Evolutionary conservation across 192 early-diverging fungal genomes (phyloP).

Genomic region (Mortierella alpina): DNA sequence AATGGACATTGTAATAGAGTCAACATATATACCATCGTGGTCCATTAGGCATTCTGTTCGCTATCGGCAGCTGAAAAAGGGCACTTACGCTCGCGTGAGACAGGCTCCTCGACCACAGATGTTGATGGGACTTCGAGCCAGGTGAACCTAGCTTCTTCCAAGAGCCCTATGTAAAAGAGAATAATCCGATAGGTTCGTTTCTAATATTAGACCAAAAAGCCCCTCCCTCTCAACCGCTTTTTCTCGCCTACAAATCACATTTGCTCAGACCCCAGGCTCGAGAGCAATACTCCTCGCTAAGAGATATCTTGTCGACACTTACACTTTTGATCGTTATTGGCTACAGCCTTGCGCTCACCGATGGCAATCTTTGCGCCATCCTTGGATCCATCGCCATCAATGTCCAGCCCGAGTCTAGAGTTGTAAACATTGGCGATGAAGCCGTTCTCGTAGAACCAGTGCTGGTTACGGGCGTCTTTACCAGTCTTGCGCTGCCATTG

Average conservation of each 20-base stretch:
- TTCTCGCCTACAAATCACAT: not conserved
- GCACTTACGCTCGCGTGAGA: constrained; percentile 25
- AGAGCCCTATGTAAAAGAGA: constrained; percentile 24
- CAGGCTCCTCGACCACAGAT: constrained; percentile 17
- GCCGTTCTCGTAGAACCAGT: constrained; percentile 50
- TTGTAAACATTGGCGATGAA: constrained; percentile 56
- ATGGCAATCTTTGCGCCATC: constrained; percentile 54
- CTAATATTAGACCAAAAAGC: constrained; percentile 15
- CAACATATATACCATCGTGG: no score
- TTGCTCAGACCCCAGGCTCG: not conserved
- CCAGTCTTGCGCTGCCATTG: constrained; percentile 51
- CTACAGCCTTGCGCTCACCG: constrained; percentile 37
- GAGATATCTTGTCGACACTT: not conserved
- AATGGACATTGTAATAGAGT: not conserved
- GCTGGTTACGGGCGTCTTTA: constrained; percentile 47
- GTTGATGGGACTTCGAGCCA: constrained; percentile 23
- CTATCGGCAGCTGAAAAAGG: no score
- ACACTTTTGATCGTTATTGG: constrained; percentile 47
- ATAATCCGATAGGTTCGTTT: not conserved
- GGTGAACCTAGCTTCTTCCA: constrained; percentile 38
- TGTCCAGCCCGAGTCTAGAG: constrained; percentile 46
- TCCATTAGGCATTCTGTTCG: no score
- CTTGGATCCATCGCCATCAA: constrained; percentile 50
- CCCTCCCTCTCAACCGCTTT: not conserved
- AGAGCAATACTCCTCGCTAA: not conserved